Percentiles rank a stretch among this genome's conserved stretches.
Conservation (phyloP, 495 filamentous ascomycete species). For the Penicillium soppii region DNA sequence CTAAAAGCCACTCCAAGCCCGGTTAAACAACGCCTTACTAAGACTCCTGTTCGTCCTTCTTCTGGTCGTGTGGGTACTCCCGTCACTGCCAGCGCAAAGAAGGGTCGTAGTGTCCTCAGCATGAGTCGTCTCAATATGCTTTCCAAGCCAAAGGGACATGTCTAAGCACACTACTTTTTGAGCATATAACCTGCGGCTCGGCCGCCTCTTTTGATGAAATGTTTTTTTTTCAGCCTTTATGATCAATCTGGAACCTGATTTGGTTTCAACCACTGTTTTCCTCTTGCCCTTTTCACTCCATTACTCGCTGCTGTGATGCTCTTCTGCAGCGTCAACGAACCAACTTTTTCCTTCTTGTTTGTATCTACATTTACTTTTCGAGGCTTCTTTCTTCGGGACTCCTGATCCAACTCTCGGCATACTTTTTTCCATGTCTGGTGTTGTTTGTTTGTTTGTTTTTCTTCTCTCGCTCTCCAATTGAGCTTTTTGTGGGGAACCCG, state of each 20-base stretch:
- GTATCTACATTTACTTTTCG: constrained; percentile 14
- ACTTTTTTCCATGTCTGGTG: constrained; percentile 1
- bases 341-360: constrained; percentile 12
- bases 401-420: not conserved
- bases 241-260: not conserved
- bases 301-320: constrained; percentile 5
- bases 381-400: constrained; percentile 2
- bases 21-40: constrained; percentile 32
- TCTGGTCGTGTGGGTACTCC: constrained; percentile 37
- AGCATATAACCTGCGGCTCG: constrained; percentile 16
- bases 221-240: constrained; percentile 3
- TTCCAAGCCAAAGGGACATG: constrained; percentile 47
- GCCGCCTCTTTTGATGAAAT: not conserved
- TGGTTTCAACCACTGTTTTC: constrained; percentile 2
- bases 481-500: constrained; percentile 2
- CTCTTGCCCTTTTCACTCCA: not conserved
- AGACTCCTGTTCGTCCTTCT: constrained; percentile 35
- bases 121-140: constrained; percentile 53
- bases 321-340: constrained; percentile 8
- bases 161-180: constrained; percentile 11
- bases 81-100: constrained; percentile 35
- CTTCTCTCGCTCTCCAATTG: constrained; percentile 1
- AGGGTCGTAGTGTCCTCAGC: constrained; percentile 39
- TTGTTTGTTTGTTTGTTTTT: constrained; percentile 1
- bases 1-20: constrained; percentile 42